Conservation (phyloP, 2,329 filamentous ascomycete species). For the Verticillium alfalfae region DNA sequence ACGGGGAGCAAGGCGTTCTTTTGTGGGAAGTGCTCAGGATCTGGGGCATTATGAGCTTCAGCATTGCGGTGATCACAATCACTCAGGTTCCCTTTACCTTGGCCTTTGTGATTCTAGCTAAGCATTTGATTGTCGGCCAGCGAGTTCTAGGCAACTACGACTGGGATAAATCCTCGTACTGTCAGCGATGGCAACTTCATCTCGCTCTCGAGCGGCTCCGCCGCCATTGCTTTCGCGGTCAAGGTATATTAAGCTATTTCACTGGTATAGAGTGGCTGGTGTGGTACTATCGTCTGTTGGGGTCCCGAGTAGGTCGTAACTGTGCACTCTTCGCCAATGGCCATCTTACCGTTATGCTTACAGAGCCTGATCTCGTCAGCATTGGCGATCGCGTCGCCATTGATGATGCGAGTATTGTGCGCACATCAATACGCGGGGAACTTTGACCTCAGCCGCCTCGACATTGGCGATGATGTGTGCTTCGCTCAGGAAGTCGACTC, state of each 20-base stretch:
- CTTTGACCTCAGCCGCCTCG: conserved; percentile 47
- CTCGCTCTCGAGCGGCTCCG: conserved; percentile 46
- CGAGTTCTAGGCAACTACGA: conserved; percentile 47
- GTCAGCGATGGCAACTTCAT: conserved; percentile 53
- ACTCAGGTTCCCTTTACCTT: conserved; percentile 37
- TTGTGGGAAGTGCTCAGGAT: conserved; percentile 26
- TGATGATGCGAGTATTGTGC: conserved; percentile 52
- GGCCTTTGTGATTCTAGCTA: conserved; percentile 35
- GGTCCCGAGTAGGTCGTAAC: conserved; percentile 47
- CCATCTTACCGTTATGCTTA: conserved; percentile 45
- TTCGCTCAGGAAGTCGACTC: conserved; percentile 45
- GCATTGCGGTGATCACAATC: conserved; percentile 35
- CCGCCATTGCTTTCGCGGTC: conserved; percentile 40
- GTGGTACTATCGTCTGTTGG: conserved; percentile 47
- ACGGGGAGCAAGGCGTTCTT: conserved; percentile 8
- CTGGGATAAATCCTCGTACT: conserved; percentile 52
- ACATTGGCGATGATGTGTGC: conserved; percentile 43
- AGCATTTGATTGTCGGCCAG: conserved; percentile 48
- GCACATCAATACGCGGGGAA: conserved; percentile 51
- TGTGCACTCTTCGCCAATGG: conserved; percentile 51
- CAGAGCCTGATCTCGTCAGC: conserved; percentile 50
- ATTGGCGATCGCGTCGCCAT: conserved; percentile 47
- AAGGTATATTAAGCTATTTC: conserved; percentile 45
- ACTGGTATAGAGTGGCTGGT: conserved; percentile 47
- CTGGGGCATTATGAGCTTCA: conserved; percentile 31